Evolutionary conservation across 2,329 filamentous ascomycete genomes (phyloP).

Genomic region (Bipolaris sorokiniana): DNA sequence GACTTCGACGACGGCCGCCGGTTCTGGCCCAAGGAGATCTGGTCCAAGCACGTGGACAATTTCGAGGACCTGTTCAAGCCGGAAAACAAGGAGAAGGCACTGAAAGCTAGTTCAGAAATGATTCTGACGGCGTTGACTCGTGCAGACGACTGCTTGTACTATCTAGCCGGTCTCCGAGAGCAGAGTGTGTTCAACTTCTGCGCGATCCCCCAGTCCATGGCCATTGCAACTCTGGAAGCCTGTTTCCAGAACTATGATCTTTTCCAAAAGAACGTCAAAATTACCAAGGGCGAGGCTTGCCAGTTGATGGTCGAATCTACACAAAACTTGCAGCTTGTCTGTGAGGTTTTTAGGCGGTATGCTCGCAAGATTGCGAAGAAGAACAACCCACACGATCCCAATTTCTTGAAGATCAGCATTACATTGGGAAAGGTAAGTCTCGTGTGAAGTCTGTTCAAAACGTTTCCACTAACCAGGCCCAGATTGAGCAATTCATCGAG

Average conservation of each 20-base stretch:
- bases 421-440: slow-evolving; percentile 78
- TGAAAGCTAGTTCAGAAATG: slow-evolving; percentile 93
- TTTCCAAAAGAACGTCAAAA: slow-evolving; percentile 90
- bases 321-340: slow-evolving; percentile 83
- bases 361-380: slow-evolving; percentile 84
- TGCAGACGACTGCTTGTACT: slow-evolving; percentile 93
- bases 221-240: slow-evolving; percentile 89
- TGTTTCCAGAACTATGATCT: slow-evolving; percentile 91
- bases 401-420: slow-evolving; percentile 89
- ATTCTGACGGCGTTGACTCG: slow-evolving; percentile 86
- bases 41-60: slow-evolving; percentile 90
- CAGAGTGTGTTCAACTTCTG: slow-evolving; percentile 99
- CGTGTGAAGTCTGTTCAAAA: not conserved
- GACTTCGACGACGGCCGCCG: slow-evolving; percentile 85
- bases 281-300: slow-evolving; percentile 93
- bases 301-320: slow-evolving; percentile 90
- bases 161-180: slow-evolving; percentile 91
- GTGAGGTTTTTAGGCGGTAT: slow-evolving; percentile 80
- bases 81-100: slow-evolving; percentile 74
- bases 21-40: slow-evolving; percentile 96
- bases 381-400: slow-evolving; percentile 92
- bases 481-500: slow-evolving; percentile 97
- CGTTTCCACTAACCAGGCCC: slow-evolving; percentile 15
- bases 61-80: slow-evolving; percentile 91
- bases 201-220: slow-evolving; percentile 96